These are phyloP conservation scores for Lactarius vividus DNA, from an alignment of 768 basidiomycete species.

Conservation along the genomic window DNA sequence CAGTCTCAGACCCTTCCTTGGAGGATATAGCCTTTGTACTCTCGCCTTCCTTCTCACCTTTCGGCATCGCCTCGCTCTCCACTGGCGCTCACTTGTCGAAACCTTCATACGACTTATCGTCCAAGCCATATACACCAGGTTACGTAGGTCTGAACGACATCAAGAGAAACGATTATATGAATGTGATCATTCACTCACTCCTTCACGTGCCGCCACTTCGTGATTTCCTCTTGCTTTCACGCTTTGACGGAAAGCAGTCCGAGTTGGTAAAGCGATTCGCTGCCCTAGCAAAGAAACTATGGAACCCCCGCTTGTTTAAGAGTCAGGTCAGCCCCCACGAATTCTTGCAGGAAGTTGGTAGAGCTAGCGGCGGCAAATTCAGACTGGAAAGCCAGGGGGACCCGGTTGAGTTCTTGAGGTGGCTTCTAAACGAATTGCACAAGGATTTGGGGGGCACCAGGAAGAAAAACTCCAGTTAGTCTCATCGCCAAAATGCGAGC, in stretches of 20 bases:
- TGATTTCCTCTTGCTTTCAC: constrained; percentile 78
- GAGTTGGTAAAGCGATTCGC: constrained; percentile 90
- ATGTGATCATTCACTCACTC: constrained; percentile 91
- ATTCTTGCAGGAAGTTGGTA: constrained; percentile 93
- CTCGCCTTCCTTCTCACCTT: constrained; percentile 76
- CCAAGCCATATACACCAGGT: constrained; percentile 83
- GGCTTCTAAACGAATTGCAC: constrained; percentile 93
- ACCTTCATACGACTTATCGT: constrained; percentile 81
- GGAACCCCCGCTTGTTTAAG: constrained; percentile 97
- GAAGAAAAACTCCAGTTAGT: constrained; percentile 84
- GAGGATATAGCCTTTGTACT: constrained; percentile 93
- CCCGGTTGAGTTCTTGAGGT: constrained; percentile 92
- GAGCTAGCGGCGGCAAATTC: constrained; percentile 87
- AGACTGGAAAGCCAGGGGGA: constrained; percentile 93
- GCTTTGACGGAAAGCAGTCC: constrained; percentile 68
- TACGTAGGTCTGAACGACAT: constrained; percentile 98
- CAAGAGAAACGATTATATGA: constrained; percentile 96
- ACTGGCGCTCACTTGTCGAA: constrained; percentile 59
- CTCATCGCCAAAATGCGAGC: constrained; percentile 15
- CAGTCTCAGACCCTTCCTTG: constrained; percentile 92
- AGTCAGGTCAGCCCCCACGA: constrained; percentile 99
- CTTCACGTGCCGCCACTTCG: constrained; percentile 89
- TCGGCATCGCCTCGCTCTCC: constrained; percentile 53
- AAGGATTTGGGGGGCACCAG: constrained; percentile 93
- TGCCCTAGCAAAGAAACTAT: constrained; percentile 84